These are phyloP conservation scores for Trichoderma asperellum DNA, from an alignment of 2,329 filamentous ascomycete genomes.

Conservation along the genomic window DNA sequence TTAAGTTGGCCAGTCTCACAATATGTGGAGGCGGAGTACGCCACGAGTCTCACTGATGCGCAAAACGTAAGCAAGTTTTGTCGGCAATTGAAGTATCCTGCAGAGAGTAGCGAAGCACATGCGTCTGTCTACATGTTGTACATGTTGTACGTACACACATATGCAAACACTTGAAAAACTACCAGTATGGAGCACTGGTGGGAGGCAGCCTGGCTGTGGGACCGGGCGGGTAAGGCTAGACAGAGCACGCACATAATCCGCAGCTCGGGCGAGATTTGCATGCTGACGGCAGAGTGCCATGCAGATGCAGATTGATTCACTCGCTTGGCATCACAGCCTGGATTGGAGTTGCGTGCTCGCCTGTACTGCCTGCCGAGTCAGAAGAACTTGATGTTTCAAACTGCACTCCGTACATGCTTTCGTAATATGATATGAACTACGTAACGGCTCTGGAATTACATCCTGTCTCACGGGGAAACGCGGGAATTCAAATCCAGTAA, in stretches of 20 bases:
- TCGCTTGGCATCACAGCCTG: neutral
- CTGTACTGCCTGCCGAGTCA: neutral
- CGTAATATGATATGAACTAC: neutral
- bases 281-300: conserved; percentile 17
- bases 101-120: neutral
- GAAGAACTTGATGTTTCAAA: neutral
- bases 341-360: neutral
- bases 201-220: conserved; percentile 16
- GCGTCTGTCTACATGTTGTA: neutral
- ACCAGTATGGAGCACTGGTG: neutral
- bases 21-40: conserved; percentile 16
- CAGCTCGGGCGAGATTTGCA: conserved; percentile 15
- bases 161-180: neutral
- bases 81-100: neutral
- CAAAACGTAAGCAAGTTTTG: neutral
- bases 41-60: conserved; percentile 1
- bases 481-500: neutral
- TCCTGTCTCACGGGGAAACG: neutral
- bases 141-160: neutral
- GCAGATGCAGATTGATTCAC: conserved; percentile 7
- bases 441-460: neutral
- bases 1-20: neutral
- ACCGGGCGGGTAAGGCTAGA: conserved; percentile 23
- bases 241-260: conserved; percentile 8
- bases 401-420: neutral